Conservation (phyloP, 352 stramenopile species). For the Phytophthora ohioensis region DNA sequence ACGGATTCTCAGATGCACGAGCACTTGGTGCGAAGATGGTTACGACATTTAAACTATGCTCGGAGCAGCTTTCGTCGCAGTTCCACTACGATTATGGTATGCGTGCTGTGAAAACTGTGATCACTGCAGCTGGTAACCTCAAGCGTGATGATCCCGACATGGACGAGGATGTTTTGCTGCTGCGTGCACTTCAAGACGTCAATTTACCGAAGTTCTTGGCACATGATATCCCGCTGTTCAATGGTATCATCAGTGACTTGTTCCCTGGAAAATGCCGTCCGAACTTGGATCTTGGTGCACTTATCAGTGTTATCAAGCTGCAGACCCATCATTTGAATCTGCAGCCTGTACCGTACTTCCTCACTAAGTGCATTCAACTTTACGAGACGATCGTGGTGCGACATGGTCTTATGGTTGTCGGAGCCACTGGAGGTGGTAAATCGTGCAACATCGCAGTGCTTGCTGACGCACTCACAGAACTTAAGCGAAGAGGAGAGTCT, state of each 20-base stretch:
- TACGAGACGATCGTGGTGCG: constrained; percentile 96
- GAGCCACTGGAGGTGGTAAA: constrained; percentile 92
- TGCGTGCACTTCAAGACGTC: constrained; percentile 95
- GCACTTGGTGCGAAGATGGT: constrained; percentile 84
- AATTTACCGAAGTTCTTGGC: constrained; percentile 96
- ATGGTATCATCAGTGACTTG: constrained; percentile 95
- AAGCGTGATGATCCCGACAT: constrained; percentile 94
- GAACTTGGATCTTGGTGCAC: constrained; percentile 85
- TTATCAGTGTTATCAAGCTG: constrained; percentile 92
- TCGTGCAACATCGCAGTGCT: constrained; percentile 92
- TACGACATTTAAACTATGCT: constrained; percentile 91
- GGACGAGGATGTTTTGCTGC: constrained; percentile 93
- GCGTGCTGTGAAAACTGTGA: constrained; percentile 91
- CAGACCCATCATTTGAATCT: constrained; percentile 85
- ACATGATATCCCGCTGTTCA: constrained; percentile 96
- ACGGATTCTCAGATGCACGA: constrained; percentile 68
- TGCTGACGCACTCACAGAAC: constrained; percentile 89
- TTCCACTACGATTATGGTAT: constrained; percentile 94
- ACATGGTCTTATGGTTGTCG: constrained; percentile 97
- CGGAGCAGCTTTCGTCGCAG: constrained; percentile 90
- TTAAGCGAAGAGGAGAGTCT: constrained; percentile 75
- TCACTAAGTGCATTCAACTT: constrained; percentile 95
- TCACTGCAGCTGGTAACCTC: constrained; percentile 88
- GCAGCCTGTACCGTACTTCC: constrained; percentile 92
- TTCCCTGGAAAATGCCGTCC: constrained; percentile 93